Conservation (phyloP, 2,329 filamentous ascomycete species). For the Stachybotrys chlorohalonatus region DNA sequence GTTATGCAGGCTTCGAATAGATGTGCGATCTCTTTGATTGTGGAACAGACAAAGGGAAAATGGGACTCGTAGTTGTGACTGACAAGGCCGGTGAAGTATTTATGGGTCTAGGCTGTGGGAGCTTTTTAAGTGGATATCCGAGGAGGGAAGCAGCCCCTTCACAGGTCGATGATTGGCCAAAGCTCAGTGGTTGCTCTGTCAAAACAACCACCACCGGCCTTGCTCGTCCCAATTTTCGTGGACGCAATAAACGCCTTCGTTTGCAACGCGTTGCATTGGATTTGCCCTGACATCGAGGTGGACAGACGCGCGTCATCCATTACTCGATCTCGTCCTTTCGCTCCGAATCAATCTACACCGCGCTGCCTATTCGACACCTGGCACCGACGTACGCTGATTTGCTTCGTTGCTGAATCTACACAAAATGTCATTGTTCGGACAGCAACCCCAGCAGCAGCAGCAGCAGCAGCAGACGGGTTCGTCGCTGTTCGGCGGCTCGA, state of each 20-base stretch:
- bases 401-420: not conserved
- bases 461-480: slow-evolving; percentile 6
- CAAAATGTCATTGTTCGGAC: slow-evolving; percentile 15
- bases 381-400: not conserved
- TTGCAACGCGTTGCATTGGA: not conserved
- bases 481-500: not conserved
- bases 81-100: too few relatives aligned
- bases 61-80: too few relatives aligned
- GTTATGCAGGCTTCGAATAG: too few relatives aligned
- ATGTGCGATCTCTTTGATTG: too few relatives aligned
- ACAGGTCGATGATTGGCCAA: slow-evolving; percentile 18
- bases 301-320: not conserved
- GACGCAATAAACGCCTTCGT: slow-evolving; percentile 1
- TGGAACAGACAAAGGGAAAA: too few relatives aligned
- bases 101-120: too few relatives aligned
- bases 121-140: too few relatives aligned
- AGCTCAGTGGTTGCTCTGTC: slow-evolving; percentile 14
- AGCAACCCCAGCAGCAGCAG: slow-evolving; percentile 16
- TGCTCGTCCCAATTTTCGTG: slow-evolving; percentile 6
- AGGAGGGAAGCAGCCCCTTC: not conserved
- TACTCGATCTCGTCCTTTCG: not conserved
- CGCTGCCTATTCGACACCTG: not conserved
- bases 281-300: not conserved
- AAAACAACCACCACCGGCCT: slow-evolving; percentile 15
- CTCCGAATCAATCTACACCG: not conserved